Percentiles rank a stretch among this genome's conserved stretches.
These are phyloP conservation scores for Cladophialophora carrionii DNA, from an alignment of 2,329 filamentous ascomycete genomes.

Conservation along the genomic window DNA sequence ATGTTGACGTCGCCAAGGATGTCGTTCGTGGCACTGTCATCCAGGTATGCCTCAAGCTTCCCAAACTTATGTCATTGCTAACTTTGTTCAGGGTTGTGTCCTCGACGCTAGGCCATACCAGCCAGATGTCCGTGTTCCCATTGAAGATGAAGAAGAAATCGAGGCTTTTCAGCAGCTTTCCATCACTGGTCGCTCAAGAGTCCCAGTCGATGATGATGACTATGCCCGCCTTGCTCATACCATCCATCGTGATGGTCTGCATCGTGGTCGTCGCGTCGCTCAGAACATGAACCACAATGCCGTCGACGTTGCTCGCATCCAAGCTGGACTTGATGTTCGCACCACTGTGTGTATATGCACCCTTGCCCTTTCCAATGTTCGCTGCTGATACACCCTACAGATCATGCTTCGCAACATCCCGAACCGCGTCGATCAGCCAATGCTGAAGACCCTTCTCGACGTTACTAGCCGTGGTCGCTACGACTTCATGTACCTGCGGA, in stretches of 20 bases:
- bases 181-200: conserved; percentile 47
- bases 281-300: conserved; percentile 47
- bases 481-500: conserved; percentile 93
- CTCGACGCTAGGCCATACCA: conserved; percentile 21
- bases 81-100: conserved; percentile 42
- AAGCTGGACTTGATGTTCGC: conserved; percentile 69
- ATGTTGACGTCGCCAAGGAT: conserved; percentile 44
- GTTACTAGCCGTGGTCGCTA: conserved; percentile 78
- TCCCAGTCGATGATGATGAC: conserved; percentile 44
- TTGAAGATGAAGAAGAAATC: conserved; percentile 26
- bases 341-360: conserved; percentile 64
- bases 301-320: conserved; percentile 51
- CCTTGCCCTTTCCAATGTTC: neutral
- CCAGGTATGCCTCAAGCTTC: conserved; percentile 17
- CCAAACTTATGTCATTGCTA: conserved; percentile 4
- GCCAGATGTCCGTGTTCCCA: conserved; percentile 25
- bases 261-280: conserved; percentile 30
- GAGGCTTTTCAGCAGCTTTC: conserved; percentile 36
- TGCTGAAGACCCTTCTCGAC: conserved; percentile 79
- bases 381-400: conserved; percentile 48
- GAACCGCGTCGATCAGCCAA: conserved; percentile 76
- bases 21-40: conserved; percentile 42
- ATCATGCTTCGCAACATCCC: conserved; percentile 96
- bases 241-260: conserved; percentile 31
- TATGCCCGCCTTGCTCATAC: conserved; percentile 39